Base-by-base conservation (phyloP, 345 rosid species). In the Acer negundo region DNA sequence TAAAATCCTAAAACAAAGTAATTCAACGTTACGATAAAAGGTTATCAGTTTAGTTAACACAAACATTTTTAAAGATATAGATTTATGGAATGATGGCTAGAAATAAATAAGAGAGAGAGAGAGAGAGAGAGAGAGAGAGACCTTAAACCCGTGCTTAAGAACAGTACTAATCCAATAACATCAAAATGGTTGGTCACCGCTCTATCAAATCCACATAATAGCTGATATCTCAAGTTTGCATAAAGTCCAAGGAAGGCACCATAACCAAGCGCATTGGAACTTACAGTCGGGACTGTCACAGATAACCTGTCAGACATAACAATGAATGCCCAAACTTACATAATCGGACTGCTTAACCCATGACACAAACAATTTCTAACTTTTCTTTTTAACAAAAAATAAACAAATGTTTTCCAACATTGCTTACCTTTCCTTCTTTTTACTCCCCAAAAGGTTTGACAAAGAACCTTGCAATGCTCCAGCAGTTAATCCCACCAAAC, bases 211-310 rank as follows among this genome's bases (percentile, higher is more conserved):
- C 98, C 97, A 77, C 89, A 92, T 70, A 92, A 75, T 42, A 96
- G 85, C 84, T 96, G 98, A 81, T 91, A 90, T 76, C 98, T 90
- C 85, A 88, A 38, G 86, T 94, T 96, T 1, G 95, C 94, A 76
- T 91, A 91, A 69, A 91, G 82, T 73, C 99, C 99, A 17, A 96
- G 91, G 77, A 96, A 96, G 76, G 98, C 95, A 74, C 97, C 98
- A 72, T 91, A 92, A 68, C 93, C 97, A 55, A 93, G 95, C 1
- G 94, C 91, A 78, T 86, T 87, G 2, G 89, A 84, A 78, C 91
- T 87, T 72, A 87, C 80, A 3, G 97, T 77, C 10, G 99, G 97
- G 76, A 90, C 80, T 35, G 94, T 88, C 84, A 96, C 95, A 58
- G 96, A 91, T 75, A 92, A 77, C 87, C 98, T 96, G 89, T 49